These are phyloP conservation scores for Glarea lozoyensis DNA, from an alignment of 495 filamentous ascomycete genomes.

Conservation along the genomic window DNA sequence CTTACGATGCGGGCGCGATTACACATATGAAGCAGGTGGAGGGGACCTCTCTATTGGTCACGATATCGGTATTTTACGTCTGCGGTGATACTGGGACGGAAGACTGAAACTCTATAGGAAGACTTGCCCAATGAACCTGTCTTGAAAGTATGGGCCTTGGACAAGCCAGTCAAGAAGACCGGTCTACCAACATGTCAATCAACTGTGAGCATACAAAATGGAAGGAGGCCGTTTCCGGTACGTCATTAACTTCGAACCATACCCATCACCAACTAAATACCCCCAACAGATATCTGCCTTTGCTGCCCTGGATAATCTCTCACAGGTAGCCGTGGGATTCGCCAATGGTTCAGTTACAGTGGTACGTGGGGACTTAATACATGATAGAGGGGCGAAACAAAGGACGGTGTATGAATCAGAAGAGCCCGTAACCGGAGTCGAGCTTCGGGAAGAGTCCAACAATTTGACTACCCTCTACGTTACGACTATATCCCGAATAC, in stretches of 20 bases:
- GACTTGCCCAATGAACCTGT: slow-evolving; percentile 79
- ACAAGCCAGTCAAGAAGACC: slow-evolving; percentile 90
- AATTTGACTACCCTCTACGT: slow-evolving; percentile 80
- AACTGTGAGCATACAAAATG: slow-evolving; percentile 79
- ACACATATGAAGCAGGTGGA: slow-evolving; percentile 95
- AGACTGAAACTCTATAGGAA: slow-evolving; percentile 37
- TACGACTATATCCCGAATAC: slow-evolving; percentile 80
- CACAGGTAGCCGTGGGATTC: slow-evolving; percentile 90
- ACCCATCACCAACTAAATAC: neutral
- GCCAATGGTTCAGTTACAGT: slow-evolving; percentile 92
- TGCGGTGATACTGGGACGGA: slow-evolving; percentile 5
- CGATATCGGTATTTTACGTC: slow-evolving; percentile 47
- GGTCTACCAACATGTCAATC: slow-evolving; percentile 79
- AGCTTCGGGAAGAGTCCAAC: slow-evolving; percentile 55
- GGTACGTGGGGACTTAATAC: slow-evolving; percentile 87
- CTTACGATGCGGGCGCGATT: slow-evolving; percentile 68
- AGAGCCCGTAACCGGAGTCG: slow-evolving; percentile 88
- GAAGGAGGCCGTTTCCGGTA: slow-evolving; percentile 85
- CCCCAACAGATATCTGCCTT: slow-evolving; percentile 76
- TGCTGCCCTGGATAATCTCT: slow-evolving; percentile 72
- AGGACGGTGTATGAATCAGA: slow-evolving; percentile 94
- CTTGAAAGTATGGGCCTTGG: slow-evolving; percentile 92
- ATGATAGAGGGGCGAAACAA: slow-evolving; percentile 93
- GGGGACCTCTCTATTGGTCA: slow-evolving; percentile 77
- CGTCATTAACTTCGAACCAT: slow-evolving; percentile 17